Evolutionary conservation across 768 basidiomycete genomes (phyloP).

Genomic region (Termitomyces sp.): DNA sequence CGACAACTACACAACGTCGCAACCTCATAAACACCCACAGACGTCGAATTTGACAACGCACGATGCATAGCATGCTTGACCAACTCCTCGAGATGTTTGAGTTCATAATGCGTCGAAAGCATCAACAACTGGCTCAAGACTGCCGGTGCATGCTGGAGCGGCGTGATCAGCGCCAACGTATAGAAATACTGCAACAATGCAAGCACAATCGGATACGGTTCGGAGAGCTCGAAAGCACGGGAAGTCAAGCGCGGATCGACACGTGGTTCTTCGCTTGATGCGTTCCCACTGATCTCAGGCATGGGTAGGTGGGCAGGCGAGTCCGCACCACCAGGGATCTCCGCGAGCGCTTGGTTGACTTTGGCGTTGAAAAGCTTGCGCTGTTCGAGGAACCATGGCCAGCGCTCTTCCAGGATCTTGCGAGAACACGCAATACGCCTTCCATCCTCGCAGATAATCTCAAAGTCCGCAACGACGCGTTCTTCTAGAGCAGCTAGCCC

Average conservation of each 20-base stretch:
- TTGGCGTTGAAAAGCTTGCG: slow-evolving; percentile 51
- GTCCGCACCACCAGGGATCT: slow-evolving; percentile 37
- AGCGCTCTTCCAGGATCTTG: slow-evolving; percentile 81
- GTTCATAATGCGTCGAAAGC: slow-evolving; percentile 76
- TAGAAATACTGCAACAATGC: slow-evolving; percentile 95
- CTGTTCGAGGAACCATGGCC: slow-evolving; percentile 92
- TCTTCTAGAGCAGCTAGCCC: slow-evolving; percentile 85
- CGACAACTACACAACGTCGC: slow-evolving; percentile 88
- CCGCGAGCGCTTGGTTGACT: slow-evolving; percentile 52
- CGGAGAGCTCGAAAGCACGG: slow-evolving; percentile 75
- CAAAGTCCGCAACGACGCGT: slow-evolving; percentile 80
- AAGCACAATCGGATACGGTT: slow-evolving; percentile 83
- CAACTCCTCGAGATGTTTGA: slow-evolving; percentile 67
- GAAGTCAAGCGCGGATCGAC: slow-evolving; percentile 80
- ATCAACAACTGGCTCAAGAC: slow-evolving; percentile 85
- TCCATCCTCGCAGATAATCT: slow-evolving; percentile 89
- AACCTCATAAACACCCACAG: slow-evolving; percentile 92
- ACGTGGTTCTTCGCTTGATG: slow-evolving; percentile 42
- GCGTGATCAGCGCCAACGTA: slow-evolving; percentile 78
- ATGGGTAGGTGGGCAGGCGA: slow-evolving; percentile 59
- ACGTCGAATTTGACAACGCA: slow-evolving; percentile 75
- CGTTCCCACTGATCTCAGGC: slow-evolving; percentile 54
- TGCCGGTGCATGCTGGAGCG: slow-evolving; percentile 86
- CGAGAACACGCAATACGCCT: slow-evolving; percentile 78
- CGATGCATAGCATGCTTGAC: slow-evolving; percentile 96